Base-by-base conservation (phyloP, 2,329 filamentous ascomycete genomes). In the Coniochaeta sp. region DNA sequence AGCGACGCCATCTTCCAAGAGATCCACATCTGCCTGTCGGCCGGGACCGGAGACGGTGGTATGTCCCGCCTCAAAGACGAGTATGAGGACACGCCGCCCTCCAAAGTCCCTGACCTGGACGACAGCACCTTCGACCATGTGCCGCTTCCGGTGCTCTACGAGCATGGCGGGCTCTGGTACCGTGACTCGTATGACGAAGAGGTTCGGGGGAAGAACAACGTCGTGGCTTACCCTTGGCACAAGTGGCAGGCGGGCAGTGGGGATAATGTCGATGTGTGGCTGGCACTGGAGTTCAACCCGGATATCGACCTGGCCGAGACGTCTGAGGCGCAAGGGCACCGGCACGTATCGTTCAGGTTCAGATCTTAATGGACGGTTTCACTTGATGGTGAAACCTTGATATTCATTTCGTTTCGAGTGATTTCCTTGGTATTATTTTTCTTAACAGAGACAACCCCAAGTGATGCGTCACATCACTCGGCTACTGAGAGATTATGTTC, bases 281-380 rank as follows among this genome's bases (percentile, higher is more conserved):
- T 56, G 30, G 54, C 54, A 14, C 30, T 56, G 28, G 54, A 56
- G 54, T 56, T 56, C 30, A 56, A 56, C 30, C 54, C 54, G 4
- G 54, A 34, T 36, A 10, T 56, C n/a, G 54, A 56, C 19, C 3
- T 56, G 8, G 54, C n/a, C 4, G 47, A 52, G 16, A 38, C n/a
- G 9, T 56, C 30, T 4, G 14, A 8, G 14, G 30, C 17, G 5
- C 30, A 38, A 12, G 30, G 4, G 12, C 8, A 32, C 30, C n/a
- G 30, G 30, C 8, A 14, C 9, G 14, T 52, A 4, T 12, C 47
- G 2, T 4, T 7, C 30, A 34, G 30, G n/a, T 8, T 26, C 19
- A 26, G 30, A 38, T 14, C 5, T 34, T 28, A 22, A 32, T 38
- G 5, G 28, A 17, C 28, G 54, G 12, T 6, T 34, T n/a, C n/a